A percentile compares a stretch with the other conserved stretches of the same genome.
Evolutionary conservation across 495 filamentous ascomycete genomes (phyloP).

Genomic region (Copromyces sp.): DNA sequence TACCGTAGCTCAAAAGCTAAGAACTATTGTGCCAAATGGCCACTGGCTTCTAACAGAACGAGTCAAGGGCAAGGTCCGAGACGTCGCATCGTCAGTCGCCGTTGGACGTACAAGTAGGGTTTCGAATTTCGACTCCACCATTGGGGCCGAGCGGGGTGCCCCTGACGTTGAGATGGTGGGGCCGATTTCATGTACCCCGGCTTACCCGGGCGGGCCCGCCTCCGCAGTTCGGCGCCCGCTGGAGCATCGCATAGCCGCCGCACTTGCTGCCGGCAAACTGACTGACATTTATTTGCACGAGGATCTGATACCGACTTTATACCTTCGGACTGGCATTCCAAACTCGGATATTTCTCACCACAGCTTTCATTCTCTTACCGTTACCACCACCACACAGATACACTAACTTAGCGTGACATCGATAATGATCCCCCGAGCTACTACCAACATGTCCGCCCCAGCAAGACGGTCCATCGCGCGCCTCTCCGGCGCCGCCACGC

Average conservation of each 20-base stretch:
- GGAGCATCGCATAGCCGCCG: background rate
- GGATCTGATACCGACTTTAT: too few relatives aligned
- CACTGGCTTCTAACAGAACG: background rate
- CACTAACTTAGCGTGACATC: too few relatives aligned
- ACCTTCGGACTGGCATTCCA: background rate
- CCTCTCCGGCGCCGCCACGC: background rate
- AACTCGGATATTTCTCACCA: background rate
- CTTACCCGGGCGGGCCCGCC: background rate
- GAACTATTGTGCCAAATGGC: background rate
- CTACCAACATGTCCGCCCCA: background rate
- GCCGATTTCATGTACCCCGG: background rate
- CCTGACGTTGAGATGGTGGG: too few relatives aligned
- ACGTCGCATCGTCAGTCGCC: background rate
- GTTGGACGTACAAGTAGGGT: background rate
- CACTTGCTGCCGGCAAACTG: background rate
- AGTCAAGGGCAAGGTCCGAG: background rate
- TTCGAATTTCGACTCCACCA: background rate
- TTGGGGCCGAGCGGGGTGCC: background rate
- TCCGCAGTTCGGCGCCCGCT: background rate
- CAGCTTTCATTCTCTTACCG: background rate
- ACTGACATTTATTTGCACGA: background rate
- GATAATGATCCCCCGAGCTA: too few relatives aligned
- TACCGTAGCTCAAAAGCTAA: background rate
- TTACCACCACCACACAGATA: background rate
- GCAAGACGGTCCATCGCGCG: background rate